Conservation (phyloP, 2,329 filamentous ascomycete species). For the Decorospora gaudefroyi region DNA sequence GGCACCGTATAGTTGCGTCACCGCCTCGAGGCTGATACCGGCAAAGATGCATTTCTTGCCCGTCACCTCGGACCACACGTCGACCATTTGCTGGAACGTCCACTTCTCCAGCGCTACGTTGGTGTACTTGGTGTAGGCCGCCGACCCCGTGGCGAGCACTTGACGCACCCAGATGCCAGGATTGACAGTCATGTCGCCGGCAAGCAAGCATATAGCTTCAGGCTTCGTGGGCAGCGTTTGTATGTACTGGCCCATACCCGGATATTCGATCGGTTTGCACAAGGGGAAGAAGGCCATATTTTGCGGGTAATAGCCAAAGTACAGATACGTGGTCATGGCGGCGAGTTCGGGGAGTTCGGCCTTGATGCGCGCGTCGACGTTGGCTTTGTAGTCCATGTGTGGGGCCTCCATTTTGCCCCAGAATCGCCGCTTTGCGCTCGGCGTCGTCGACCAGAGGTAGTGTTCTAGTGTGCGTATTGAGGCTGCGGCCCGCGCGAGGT, state of each 20-base stretch:
- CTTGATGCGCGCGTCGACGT: constrained; percentile 51
- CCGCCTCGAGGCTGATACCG: constrained; percentile 20
- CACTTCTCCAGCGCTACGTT: constrained; percentile 34
- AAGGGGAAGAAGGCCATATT: constrained; percentile 39
- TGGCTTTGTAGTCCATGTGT: constrained; percentile 53
- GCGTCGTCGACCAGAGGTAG: constrained; percentile 55
- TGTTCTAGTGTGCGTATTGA: constrained; percentile 48
- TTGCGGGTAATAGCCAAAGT: constrained; percentile 38
- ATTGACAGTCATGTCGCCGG: constrained; percentile 36
- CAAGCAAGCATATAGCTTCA: constrained; percentile 28
- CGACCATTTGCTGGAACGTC: constrained; percentile 33
- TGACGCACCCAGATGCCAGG: constrained; percentile 40
- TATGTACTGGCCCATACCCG: constrained; percentile 27
- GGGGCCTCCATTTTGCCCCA: constrained; percentile 44
- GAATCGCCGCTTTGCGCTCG: constrained; percentile 41
- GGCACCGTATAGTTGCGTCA: constrained; percentile 25
- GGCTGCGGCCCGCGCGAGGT: constrained; percentile 51
- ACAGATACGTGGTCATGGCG: constrained; percentile 36
- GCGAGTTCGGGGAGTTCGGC: constrained; percentile 35
- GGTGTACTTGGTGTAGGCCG: constrained; percentile 31
- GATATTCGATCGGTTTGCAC: constrained; percentile 30
- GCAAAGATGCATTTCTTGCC: constrained; percentile 35
- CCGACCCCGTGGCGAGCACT: constrained; percentile 20
- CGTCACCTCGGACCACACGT: constrained; percentile 35
- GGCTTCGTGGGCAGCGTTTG: constrained; percentile 34